phyloP scores from a whole-genome alignment of 768 basidiomycete species.

The Pulveroboletus sp. region DNA sequence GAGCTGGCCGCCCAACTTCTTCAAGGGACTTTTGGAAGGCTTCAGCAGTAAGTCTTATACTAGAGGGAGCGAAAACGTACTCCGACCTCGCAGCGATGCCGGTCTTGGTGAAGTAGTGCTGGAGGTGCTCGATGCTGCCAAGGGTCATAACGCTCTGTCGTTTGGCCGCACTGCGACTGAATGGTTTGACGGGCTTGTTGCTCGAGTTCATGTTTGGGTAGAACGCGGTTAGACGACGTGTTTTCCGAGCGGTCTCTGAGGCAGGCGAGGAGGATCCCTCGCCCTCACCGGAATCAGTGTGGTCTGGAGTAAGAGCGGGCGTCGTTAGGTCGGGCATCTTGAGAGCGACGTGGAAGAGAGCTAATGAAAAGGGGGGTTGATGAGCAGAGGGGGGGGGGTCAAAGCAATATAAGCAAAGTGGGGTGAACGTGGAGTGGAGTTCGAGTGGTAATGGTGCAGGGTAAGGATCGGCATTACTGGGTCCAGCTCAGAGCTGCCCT shows the following conservation, averaged over 20 bases:
- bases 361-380: slow-evolving; percentile 6
- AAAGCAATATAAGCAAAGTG: neutral
- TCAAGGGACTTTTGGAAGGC: slow-evolving; percentile 32
- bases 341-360: slow-evolving; percentile 12
- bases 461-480: slow-evolving; percentile 78
- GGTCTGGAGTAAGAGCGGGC: slow-evolving; percentile 56
- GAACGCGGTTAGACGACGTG: slow-evolving; percentile 67
- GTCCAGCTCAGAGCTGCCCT: slow-evolving; percentile 64
- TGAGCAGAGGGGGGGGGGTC: slow-evolving; percentile 12
- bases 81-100: slow-evolving; percentile 68
- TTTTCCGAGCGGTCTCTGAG: slow-evolving; percentile 37
- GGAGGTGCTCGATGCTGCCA: slow-evolving; percentile 94
- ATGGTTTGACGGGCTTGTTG: slow-evolving; percentile 77
- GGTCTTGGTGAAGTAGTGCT: slow-evolving; percentile 91
- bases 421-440: neutral
- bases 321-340: slow-evolving; percentile 40
- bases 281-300: slow-evolving; percentile 48
- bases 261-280: slow-evolving; percentile 30
- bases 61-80: slow-evolving; percentile 40
- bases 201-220: slow-evolving; percentile 69
- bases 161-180: slow-evolving; percentile 87
- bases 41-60: slow-evolving; percentile 3
- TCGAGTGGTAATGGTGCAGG: slow-evolving; percentile 34
- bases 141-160: slow-evolving; percentile 90
- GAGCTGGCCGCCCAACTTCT: slow-evolving; percentile 55